Percentiles rank a stretch among this genome's conserved stretches.
These are phyloP conservation scores for Pseudopyricularia cyperi DNA, from an alignment of 2,329 filamentous ascomycete genomes.

Conservation along the genomic window DNA sequence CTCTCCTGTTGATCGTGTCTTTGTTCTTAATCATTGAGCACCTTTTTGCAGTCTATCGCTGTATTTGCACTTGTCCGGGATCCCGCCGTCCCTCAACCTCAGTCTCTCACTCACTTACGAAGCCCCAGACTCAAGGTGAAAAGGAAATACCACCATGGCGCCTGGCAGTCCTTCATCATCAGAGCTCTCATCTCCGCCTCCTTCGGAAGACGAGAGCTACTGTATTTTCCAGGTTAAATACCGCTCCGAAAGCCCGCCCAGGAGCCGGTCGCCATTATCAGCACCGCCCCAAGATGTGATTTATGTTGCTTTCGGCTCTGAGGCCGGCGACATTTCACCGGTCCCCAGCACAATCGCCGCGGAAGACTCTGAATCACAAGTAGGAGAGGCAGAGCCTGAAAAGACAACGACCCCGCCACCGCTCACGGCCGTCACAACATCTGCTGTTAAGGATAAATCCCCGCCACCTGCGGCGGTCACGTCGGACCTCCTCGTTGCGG, in stretches of 20 bases:
- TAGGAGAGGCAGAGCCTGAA: background rate
- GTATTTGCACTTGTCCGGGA: no score
- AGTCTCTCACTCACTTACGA: background rate
- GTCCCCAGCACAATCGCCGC: background rate
- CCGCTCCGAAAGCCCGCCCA: background rate
- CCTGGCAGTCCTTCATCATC: background rate
- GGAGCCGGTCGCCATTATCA: background rate
- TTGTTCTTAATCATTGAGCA: no score
- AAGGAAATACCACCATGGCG: background rate
- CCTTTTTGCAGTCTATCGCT: no score
- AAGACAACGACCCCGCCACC: background rate
- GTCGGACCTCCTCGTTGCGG: background rate
- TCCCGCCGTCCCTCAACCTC: background rate
- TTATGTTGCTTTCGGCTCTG: background rate
- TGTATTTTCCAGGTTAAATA: background rate
- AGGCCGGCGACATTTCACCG: no score
- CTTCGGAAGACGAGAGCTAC: background rate
- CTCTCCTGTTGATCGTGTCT: no score
- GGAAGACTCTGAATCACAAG: background rate
- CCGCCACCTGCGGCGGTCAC: background rate
- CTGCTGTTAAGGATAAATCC: background rate
- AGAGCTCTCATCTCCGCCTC: background rate
- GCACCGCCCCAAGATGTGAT: background rate
- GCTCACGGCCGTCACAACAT: background rate
- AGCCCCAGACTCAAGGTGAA: background rate